These are phyloP conservation scores for Lizonia empirigonia DNA, from an alignment of 2,329 filamentous ascomycete species.

Conservation along the genomic window DNA sequence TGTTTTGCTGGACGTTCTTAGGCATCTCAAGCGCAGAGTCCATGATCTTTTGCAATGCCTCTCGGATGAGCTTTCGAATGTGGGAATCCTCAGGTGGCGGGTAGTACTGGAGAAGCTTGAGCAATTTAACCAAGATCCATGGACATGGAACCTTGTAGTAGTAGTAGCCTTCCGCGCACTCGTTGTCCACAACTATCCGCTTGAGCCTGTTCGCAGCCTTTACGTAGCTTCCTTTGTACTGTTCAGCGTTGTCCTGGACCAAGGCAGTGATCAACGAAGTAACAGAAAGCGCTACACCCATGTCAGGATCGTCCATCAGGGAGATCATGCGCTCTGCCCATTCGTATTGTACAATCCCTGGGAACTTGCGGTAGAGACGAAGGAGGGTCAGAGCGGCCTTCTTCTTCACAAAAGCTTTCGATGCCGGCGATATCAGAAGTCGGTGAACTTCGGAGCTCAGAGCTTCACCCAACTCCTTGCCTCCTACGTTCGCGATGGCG, in stretches of 20 bases:
- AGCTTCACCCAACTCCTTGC: constrained; percentile 96
- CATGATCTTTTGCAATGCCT: constrained; percentile 88
- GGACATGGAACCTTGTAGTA: constrained; percentile 99
- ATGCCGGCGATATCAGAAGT: constrained; percentile 91
- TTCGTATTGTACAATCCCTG: constrained; percentile 90
- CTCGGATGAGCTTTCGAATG: constrained; percentile 86
- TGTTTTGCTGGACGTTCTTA: constrained; percentile 99
- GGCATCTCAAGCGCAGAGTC: constrained; percentile 90
- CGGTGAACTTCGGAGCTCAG: constrained; percentile 90
- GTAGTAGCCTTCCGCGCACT: constrained; percentile 88
- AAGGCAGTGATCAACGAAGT: constrained; percentile 94
- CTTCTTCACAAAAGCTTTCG: constrained; percentile 98
- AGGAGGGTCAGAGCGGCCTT: constrained; percentile 94
- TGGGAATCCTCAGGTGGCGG: constrained; percentile 94
- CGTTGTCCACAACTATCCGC: constrained; percentile 86
- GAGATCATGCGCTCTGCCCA: constrained; percentile 98
- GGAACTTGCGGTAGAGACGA: constrained; percentile 91
- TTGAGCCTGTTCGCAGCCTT: constrained; percentile 91
- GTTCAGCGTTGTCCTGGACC: constrained; percentile 90
- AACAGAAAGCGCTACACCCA: constrained; percentile 92
- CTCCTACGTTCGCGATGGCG: constrained; percentile 96
- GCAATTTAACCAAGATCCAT: constrained; percentile 95
- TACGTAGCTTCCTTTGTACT: constrained; percentile 91
- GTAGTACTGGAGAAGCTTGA: constrained; percentile 93
- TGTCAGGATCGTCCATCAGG: constrained; percentile 95